phyloP scores from a whole-genome alignment of 371 early-diverging fungal species.

The Mortierella sp. region DNA sequence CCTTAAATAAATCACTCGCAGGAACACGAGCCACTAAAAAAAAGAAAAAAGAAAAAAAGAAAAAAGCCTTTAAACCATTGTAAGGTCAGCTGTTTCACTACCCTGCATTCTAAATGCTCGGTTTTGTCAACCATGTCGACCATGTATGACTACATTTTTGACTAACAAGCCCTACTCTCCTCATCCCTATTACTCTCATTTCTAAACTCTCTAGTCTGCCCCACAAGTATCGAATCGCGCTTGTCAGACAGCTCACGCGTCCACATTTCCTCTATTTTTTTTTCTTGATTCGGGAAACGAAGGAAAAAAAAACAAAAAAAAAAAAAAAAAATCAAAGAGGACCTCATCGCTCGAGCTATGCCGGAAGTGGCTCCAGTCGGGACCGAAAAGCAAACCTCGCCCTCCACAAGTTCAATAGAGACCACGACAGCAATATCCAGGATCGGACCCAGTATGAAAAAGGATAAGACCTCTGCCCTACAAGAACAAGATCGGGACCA shows the following conservation, averaged over 20 bases:
- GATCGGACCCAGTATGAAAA: conserved; percentile 23
- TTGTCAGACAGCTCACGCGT: conserved; percentile 2
- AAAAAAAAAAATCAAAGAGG: neutral
- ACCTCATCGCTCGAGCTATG: conserved; percentile 9
- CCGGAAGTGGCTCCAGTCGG: conserved; percentile 19
- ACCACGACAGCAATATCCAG: conserved; percentile 4
- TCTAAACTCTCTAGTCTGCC: neutral
- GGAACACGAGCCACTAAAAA: conserved; percentile 2
- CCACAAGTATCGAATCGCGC: neutral
- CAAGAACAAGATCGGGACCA: conserved; percentile 8
- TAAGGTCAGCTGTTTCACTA: conserved; percentile 1
- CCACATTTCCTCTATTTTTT: conserved; percentile 5
- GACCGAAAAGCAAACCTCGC: conserved; percentile 15
- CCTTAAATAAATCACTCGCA: neutral
- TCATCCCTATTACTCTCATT: neutral
- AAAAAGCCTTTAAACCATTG: neutral
- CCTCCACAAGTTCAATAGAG: neutral
- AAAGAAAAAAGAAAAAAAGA: neutral
- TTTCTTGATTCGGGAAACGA: conserved; percentile 1
- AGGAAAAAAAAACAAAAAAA: neutral
- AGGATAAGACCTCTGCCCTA: conserved; percentile 17
- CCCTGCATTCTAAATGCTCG: neutral
- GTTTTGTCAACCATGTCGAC: neutral
- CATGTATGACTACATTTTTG: neutral
- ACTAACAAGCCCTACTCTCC: neutral